These are phyloP conservation scores for Ophiosphaerella herpotricha DNA, from an alignment of 2,329 filamentous ascomycete genomes.

Conservation along the genomic window DNA sequence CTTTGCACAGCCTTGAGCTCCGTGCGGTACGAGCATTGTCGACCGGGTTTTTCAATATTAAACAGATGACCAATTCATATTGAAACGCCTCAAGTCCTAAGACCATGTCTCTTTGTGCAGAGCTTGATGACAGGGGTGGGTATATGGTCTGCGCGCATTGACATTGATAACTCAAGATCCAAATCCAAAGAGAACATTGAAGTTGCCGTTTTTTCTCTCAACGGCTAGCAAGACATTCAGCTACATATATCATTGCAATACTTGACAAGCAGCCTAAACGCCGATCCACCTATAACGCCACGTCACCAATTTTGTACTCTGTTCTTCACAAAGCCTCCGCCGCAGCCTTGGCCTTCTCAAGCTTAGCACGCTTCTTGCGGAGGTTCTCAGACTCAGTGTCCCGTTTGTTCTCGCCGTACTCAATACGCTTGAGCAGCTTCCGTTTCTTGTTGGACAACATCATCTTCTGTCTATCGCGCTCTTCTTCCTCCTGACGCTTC, in stretches of 20 bases:
- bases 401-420: slow-evolving; percentile 92
- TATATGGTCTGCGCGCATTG: too few relatives aligned
- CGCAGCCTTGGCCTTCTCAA: slow-evolving; percentile 65
- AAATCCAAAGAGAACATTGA: not conserved
- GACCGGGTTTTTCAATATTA: too few relatives aligned
- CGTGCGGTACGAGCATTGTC: too few relatives aligned
- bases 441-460: slow-evolving; percentile 99
- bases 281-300: slow-evolving; percentile 17
- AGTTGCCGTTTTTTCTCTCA: not conserved
- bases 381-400: slow-evolving; percentile 87
- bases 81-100: too few relatives aligned
- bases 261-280: slow-evolving; percentile 13
- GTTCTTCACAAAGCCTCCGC: slow-evolving; percentile 16
- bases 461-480: slow-evolving; percentile 90
- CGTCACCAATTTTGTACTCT: slow-evolving; percentile 22
- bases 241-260: slow-evolving; percentile 6
- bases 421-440: slow-evolving; percentile 97
- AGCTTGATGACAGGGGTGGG: too few relatives aligned
- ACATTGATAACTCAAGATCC: too few relatives aligned
- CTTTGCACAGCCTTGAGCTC: too few relatives aligned
- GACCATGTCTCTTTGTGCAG: too few relatives aligned
- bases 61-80: too few relatives aligned
- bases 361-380: slow-evolving; percentile 84
- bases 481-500: slow-evolving; percentile 73
- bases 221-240: not conserved